Percentiles rank a stretch among this genome's conserved stretches.
Conservation (phyloP, 2,329 filamentous ascomycete genomes). For the Xylaria sp. region DNA sequence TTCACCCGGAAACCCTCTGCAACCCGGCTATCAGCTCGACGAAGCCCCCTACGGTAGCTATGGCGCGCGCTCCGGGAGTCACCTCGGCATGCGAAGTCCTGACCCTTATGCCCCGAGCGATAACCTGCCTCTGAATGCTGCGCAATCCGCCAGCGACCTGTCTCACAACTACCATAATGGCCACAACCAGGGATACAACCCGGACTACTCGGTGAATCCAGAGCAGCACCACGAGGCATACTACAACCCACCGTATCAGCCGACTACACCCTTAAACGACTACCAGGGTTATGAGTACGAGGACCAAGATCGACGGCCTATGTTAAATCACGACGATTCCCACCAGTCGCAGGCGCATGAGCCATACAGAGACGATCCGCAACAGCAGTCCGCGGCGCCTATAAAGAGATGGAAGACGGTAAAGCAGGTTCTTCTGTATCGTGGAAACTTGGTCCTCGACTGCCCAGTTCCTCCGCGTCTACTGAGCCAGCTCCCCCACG, state of each 20-base stretch:
- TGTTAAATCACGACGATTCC: conserved; percentile 59
- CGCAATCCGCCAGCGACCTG: conserved; percentile 53
- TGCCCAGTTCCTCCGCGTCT: conserved; percentile 89
- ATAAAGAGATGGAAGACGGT: conserved; percentile 96
- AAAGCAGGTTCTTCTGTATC: conserved; percentile 95
- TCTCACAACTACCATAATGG: conserved; percentile 41
- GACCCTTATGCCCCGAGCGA: conserved; percentile 60
- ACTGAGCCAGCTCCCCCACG: conserved; percentile 81
- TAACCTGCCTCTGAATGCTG: conserved; percentile 74
- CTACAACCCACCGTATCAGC: conserved; percentile 72
- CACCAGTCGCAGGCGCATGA: conserved; percentile 35
- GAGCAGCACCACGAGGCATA: conserved; percentile 85
- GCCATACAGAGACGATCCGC: conserved; percentile 42
- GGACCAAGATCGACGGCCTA: conserved; percentile 69
- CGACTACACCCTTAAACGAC: conserved; percentile 52
- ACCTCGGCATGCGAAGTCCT: conserved; percentile 65
- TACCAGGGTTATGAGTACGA: conserved; percentile 63
- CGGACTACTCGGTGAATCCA: conserved; percentile 72
- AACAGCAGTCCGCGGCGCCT: conserved; percentile 43
- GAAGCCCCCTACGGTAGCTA: conserved; percentile 63
- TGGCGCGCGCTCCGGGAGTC: conserved; percentile 33
- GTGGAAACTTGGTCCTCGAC: conserved; percentile 93
- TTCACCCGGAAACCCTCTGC: conserved; percentile 69
- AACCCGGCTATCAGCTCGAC: conserved; percentile 74
- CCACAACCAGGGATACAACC: conserved; percentile 44